Conservation (phyloP, 208 protist species). For the Balamuthia mandrillaris region DNA sequence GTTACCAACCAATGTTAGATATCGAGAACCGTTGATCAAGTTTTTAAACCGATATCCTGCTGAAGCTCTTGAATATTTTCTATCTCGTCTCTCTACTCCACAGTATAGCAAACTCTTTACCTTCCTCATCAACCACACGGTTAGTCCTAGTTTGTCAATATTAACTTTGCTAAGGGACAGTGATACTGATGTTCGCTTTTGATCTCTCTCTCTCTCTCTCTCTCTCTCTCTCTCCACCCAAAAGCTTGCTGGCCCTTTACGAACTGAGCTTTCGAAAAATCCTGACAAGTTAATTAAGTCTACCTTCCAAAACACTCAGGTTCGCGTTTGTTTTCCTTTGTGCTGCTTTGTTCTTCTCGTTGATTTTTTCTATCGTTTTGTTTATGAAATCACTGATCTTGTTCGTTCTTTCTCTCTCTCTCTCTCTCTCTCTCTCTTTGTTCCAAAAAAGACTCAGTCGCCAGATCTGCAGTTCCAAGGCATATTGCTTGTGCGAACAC, state of each 20-base stretch:
- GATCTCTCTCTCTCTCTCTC: too few relatives aligned
- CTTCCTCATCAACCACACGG: constrained; percentile 20
- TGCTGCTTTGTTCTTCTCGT: not conserved
- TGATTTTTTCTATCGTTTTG: not conserved
- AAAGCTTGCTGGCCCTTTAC: not conserved
- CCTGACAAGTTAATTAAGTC: not conserved
- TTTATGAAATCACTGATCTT: too few relatives aligned
- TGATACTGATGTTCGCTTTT: too few relatives aligned
- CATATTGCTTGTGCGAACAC: constrained; percentile 53
- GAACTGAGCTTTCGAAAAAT: constrained; percentile 20
- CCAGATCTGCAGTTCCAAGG: constrained; percentile 45
- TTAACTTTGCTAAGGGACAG: not conserved
- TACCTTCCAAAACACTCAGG: constrained; percentile 16
- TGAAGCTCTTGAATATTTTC: constrained; percentile 61
- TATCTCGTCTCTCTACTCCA: constrained; percentile 22
- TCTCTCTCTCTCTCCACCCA: not conserved
- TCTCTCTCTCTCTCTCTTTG: not conserved
- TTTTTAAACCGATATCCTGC: constrained; percentile 65
- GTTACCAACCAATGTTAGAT: not conserved
- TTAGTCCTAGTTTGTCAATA: not conserved
- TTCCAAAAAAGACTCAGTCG: not conserved
- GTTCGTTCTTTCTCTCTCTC: not conserved
- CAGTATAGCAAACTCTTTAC: not conserved
- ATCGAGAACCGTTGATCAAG: constrained; percentile 53
- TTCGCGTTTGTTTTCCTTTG: not conserved